phyloP scores from a whole-genome alignment of 192 early-diverging fungal species.

The Entomortierella beljakovae region DNA sequence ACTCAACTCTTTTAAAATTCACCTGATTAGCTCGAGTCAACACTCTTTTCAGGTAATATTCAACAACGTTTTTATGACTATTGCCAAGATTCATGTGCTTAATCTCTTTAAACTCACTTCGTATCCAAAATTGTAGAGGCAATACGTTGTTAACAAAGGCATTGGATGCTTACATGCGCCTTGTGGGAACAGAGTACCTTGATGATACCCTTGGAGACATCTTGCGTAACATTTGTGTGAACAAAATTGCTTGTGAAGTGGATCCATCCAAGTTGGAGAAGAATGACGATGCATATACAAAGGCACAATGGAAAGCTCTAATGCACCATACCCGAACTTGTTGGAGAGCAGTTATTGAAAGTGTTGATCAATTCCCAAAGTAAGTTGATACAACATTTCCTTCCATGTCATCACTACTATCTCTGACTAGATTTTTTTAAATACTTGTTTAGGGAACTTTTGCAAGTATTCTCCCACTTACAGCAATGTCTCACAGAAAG shows the following conservation, averaged over 20 bases:
- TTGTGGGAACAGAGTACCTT: conserved; percentile 68
- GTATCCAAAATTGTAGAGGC: conserved; percentile 59
- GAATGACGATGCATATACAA: conserved; percentile 29
- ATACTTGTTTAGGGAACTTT: conserved; percentile 53
- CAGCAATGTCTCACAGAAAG: conserved; percentile 56
- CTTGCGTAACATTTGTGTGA: conserved; percentile 63
- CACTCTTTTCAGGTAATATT: conserved; percentile 59
- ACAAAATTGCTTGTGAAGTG: conserved; percentile 72
- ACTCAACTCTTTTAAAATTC: conserved; percentile 10
- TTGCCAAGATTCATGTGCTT: neutral
- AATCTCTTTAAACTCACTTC: neutral
- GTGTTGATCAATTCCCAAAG: conserved; percentile 64
- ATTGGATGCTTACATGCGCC: conserved; percentile 77
- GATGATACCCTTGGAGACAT: conserved; percentile 75
- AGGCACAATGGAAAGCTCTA: conserved; percentile 22
- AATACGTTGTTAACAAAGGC: conserved; percentile 75
- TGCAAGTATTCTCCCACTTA: conserved; percentile 58
- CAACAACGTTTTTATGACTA: neutral
- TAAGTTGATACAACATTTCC: neutral
- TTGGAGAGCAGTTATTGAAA: conserved; percentile 59
- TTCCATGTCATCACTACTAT: no score
- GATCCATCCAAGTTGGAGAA: conserved; percentile 61
- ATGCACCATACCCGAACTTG: conserved; percentile 61
- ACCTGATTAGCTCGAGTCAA: conserved; percentile 52
- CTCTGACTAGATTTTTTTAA: neutral